phyloP scores from a whole-genome alignment of 2,329 filamentous ascomycete genomes.

The Xylariaceae sp. region DNA sequence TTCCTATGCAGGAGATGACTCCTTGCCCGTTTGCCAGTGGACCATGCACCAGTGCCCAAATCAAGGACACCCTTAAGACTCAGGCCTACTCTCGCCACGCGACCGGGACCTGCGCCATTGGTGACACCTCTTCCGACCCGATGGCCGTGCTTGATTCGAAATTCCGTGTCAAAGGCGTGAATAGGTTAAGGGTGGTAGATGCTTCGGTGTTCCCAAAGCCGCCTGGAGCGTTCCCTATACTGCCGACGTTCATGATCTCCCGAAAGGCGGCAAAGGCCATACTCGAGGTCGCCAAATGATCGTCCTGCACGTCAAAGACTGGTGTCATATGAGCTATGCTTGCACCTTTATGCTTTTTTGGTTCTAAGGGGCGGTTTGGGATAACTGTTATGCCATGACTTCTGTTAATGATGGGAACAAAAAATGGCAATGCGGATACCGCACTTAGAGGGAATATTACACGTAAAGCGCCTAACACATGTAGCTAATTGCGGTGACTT shows the following conservation, averaged over 20 bases:
- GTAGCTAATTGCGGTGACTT: too few relatives aligned
- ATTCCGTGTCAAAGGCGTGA: constrained; percentile 59
- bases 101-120: constrained; percentile 34
- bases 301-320: too few relatives aligned
- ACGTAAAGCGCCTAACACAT: too few relatives aligned
- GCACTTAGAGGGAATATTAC: too few relatives aligned
- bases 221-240: constrained; percentile 46
- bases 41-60: constrained; percentile 25
- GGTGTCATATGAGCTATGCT: too few relatives aligned
- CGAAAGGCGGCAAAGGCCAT: constrained; percentile 40
- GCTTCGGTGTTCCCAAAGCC: constrained; percentile 59
- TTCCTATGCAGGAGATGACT: constrained; percentile 41
- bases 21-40: constrained; percentile 20
- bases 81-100: constrained; percentile 36
- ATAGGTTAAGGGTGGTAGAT: constrained; percentile 61
- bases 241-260: constrained; percentile 39
- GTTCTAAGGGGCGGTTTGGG: too few relatives aligned
- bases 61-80: constrained; percentile 31
- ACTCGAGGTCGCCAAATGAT: too few relatives aligned
- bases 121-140: constrained; percentile 51
- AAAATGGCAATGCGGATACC: too few relatives aligned
- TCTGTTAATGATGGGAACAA: too few relatives aligned
- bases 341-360: too few relatives aligned
- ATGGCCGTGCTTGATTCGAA: constrained; percentile 58
- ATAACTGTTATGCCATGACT: too few relatives aligned